Evolutionary conservation across 2,329 filamentous ascomycete genomes (phyloP).

Genomic region (Calycina herbarum): DNA sequence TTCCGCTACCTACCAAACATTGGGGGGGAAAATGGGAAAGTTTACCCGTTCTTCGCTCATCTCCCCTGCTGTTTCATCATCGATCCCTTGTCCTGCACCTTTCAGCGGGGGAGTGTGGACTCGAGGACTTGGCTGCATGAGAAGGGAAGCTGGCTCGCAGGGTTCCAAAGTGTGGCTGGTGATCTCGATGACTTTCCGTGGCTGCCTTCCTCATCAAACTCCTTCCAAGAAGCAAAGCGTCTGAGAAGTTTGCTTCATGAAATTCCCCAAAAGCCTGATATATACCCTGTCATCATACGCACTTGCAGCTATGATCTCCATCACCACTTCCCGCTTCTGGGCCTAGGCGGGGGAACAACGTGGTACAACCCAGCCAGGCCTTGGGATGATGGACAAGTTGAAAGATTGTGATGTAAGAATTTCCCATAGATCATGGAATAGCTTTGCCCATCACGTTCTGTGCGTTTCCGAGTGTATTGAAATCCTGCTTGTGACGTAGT

Average conservation of each 20-base stretch:
- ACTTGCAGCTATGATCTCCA: conserved; percentile 14
- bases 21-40: not conserved
- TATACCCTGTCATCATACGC: conserved; percentile 18
- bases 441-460: not conserved
- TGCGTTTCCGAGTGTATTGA: not conserved
- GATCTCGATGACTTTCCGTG: not conserved
- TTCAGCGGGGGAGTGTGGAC: not conserved
- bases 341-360: not conserved
- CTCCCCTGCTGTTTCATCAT: not conserved
- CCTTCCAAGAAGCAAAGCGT: not conserved
- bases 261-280: conserved; percentile 21
- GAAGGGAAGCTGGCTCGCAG: not conserved
- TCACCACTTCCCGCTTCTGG: conserved; percentile 9
- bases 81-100: not conserved
- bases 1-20: not conserved
- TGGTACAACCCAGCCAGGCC: not conserved
- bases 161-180: conserved; percentile 17
- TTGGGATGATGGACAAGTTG: not conserved
- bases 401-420: conserved; percentile 5
- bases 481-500: conserved; percentile 4
- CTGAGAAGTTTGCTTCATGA: not conserved
- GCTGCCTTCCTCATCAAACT: not conserved
- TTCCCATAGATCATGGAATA: conserved; percentile 1
- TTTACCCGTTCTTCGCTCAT: not conserved
- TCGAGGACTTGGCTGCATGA: not conserved